A percentile compares a stretch with the other conserved stretches of the same genome.
Evolutionary conservation across 306 rosid genomes (phyloP).

Genomic region (Quercus bicolor): DNA sequence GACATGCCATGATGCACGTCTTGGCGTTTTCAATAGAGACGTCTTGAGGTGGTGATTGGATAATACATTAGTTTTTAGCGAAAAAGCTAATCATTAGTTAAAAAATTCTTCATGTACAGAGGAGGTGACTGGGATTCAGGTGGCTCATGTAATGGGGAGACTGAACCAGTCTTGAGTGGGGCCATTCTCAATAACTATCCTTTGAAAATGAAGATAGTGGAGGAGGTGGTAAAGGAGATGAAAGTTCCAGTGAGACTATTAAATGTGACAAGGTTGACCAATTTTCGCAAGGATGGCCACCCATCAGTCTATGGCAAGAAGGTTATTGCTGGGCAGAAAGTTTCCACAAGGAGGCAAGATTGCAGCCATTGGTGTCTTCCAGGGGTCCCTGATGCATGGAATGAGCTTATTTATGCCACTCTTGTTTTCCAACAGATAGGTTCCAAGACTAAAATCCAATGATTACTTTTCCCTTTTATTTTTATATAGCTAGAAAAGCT

Average conservation of each 20-base stretch:
- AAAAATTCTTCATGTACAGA: constrained; percentile 37
- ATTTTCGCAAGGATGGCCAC: constrained; percentile 93
- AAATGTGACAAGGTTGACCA: constrained; percentile 85
- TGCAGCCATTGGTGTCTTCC: constrained; percentile 99
- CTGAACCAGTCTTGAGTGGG: constrained; percentile 61
- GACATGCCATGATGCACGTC: too few species aligned
- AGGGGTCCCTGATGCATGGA: constrained; percentile 95
- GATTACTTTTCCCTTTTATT: background rate
- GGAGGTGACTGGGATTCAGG: constrained; percentile 99
- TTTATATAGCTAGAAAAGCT: background rate
- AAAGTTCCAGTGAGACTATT: constrained; percentile 64
- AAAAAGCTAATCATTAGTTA: too few species aligned
- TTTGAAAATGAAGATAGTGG: constrained; percentile 84
- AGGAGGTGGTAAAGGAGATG: constrained; percentile 69
- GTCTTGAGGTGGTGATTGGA: too few species aligned
- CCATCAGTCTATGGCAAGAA: constrained; percentile 70
- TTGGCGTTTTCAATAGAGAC: too few species aligned
- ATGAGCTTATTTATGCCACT: constrained; percentile 78
- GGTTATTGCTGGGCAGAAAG: constrained; percentile 33
- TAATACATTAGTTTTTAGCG: too few species aligned
- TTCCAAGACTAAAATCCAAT: constrained; percentile 17
- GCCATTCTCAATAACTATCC: constrained; percentile 76
- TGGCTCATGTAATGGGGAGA: constrained; percentile 93
- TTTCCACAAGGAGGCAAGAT: constrained; percentile 62
- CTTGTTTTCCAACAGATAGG: constrained; percentile 43